Evolutionary conservation across 306 rosid species (phyloP).

Genomic region (Lathyrus oleraceus): DNA sequence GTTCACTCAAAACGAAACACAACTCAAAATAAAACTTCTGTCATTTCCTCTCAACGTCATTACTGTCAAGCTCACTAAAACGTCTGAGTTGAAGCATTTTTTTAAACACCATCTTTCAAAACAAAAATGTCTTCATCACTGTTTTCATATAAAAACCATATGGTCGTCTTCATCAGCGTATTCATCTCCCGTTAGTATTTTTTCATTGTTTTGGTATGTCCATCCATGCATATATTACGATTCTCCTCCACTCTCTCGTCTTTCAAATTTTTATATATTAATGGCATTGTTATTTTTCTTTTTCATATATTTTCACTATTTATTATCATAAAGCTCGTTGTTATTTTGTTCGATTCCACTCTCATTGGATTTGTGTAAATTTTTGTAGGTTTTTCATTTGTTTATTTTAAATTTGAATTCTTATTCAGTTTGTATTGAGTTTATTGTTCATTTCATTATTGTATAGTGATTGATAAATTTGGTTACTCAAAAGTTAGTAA

Average conservation of each 20-base stretch:
- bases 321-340: neutral
- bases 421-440: neutral
- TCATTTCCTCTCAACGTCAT: too few species aligned
- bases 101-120: too few species aligned
- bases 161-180: too few species aligned
- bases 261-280: neutral
- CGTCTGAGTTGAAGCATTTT: too few species aligned
- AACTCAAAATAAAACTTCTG: too few species aligned
- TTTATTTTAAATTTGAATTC: neutral
- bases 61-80: too few species aligned
- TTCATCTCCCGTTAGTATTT: too few species aligned
- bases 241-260: neutral
- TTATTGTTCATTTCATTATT: neutral
- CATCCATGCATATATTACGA: neutral
- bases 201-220: too few species aligned
- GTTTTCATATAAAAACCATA: too few species aligned
- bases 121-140: too few species aligned
- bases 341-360: neutral
- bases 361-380: neutral
- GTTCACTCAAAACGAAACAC: too few species aligned
- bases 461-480: neutral
- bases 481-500: neutral
- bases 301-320: neutral
- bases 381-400: slow-evolving; percentile 17
- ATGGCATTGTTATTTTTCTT: neutral